Base-by-base conservation (phyloP, 331 rosid genomes). In the Malus hybrid region DNA sequence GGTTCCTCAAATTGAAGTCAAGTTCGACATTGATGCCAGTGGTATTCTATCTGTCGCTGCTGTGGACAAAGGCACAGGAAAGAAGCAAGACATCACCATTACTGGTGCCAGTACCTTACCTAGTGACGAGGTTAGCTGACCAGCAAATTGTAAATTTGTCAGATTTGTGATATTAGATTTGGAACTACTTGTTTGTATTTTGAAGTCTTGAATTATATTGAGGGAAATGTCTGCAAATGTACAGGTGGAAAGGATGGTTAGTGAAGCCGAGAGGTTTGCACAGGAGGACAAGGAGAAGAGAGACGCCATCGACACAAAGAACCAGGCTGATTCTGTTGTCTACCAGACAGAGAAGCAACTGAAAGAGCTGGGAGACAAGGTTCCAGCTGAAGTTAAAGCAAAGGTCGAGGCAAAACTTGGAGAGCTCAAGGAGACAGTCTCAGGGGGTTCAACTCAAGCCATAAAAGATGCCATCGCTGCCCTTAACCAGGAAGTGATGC, bases 401-500 rank as follows among this genome's bases (percentile, higher is more conserved):
- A 81, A 81, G 81, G 84, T 81, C 2, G 84, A 81, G 71, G 84
- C 75, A 3, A 81, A 76, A 48, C 81, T 81, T 5, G 78, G 74
- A 22, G 84, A 81, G 77, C 84, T 81, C 28, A 81, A 81, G 70
- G 81, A 81, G 63, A 76, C 81, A 4, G 61, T 81, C 27, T 39
- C 80, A 1, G 84, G 81, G 48, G 80, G 71, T 34, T 81, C 84
- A 12, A 81, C 84, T 46, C 84, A 81, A 65, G 77, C 61, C 22
- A 81, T 81, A 7, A 81, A 81, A 44, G 84, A 81, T 22, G 77
- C 81, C 39, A 81, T 81, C 44, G 78, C 84, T 2, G 80, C 74
- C 31, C 84, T 81, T 33, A 81, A 81, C 77, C 84, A 81, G 74
- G 84, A 81, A 71, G 84, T 81, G 10, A 81, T 81, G 84, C 84